These are phyloP conservation scores for Saccharomyces hybrid DNA, from an alignment of 1,139 yeast genomes.

Conservation along the genomic window DNA sequence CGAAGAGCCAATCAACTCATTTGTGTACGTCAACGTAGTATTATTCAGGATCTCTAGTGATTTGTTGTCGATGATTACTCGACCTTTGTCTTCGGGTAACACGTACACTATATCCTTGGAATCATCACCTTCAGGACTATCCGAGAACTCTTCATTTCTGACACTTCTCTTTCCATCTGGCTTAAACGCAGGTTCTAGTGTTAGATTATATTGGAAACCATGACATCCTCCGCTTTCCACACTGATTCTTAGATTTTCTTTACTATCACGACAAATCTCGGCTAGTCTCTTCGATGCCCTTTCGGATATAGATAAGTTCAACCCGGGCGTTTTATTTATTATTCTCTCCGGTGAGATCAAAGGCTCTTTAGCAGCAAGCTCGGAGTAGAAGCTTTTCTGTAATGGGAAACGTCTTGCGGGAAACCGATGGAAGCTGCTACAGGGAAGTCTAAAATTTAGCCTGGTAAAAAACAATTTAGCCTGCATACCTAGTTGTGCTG, in stretches of 20 bases:
- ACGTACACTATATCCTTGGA: conserved; percentile 19
- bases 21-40: conserved; percentile 80
- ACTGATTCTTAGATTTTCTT: conserved; percentile 63
- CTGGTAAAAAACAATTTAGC: neutral
- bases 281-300: conserved; percentile 49
- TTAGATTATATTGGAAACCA: conserved; percentile 85
- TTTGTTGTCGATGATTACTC: conserved; percentile 69
- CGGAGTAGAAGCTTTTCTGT: neutral
- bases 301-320: conserved; percentile 36
- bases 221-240: conserved; percentile 99
- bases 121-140: conserved; percentile 54
- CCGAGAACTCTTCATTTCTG: conserved; percentile 45
- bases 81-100: conserved; percentile 20
- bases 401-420: neutral
- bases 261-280: conserved; percentile 39
- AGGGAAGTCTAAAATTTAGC: neutral
- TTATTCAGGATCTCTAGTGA: conserved; percentile 79
- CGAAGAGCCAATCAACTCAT: conserved; percentile 90
- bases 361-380: conserved; percentile 8
- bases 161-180: conserved; percentile 31
- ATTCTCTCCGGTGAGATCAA: conserved; percentile 18
- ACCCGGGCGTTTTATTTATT: conserved; percentile 18
- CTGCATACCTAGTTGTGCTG: neutral
- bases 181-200: conserved; percentile 40
- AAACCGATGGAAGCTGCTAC: neutral